Evolutionary conservation across 75 land plant genomes (phyloP).

Genomic region (Gnetum montanum): DNA sequence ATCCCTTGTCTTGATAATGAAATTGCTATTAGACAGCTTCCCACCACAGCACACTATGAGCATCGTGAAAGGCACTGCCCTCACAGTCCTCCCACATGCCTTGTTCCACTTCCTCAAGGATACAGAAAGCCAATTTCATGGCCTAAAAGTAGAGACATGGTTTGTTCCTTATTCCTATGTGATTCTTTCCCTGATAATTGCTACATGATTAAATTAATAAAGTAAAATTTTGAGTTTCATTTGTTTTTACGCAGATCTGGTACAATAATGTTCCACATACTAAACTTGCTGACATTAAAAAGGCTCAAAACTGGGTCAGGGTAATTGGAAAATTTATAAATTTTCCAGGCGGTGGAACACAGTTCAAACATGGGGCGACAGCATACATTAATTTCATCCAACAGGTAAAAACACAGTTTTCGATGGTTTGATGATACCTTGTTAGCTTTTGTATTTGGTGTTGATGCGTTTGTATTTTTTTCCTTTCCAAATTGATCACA

Average conservation of each 20-base stretch:
- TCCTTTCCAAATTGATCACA: too few relatives aligned
- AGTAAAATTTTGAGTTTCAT: neutral
- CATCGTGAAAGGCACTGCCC: conserved; percentile 74
- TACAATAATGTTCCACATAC: conserved; percentile 61
- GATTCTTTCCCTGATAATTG: too few relatives aligned
- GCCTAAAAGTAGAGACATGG: conserved; percentile 60
- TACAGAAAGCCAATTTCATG: conserved; percentile 41
- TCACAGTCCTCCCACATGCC: conserved; percentile 36
- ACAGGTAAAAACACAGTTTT: conserved; percentile 44
- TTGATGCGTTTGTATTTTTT: too few relatives aligned
- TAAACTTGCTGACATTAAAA: conserved; percentile 47
- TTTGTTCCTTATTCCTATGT: conserved; percentile 3
- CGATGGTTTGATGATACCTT: too few relatives aligned
- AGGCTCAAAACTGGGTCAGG: conserved; percentile 65
- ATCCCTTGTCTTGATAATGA: conserved; percentile 70
- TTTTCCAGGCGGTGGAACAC: conserved; percentile 79
- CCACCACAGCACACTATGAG: conserved; percentile 31
- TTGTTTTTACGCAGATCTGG: conserved; percentile 42
- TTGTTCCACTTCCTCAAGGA: conserved; percentile 55
- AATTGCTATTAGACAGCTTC: conserved; percentile 25
- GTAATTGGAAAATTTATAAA: conserved; percentile 41
- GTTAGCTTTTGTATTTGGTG: too few relatives aligned
- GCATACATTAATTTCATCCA: conserved; percentile 60
- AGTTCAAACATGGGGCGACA: conserved; percentile 66
- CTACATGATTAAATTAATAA: too few relatives aligned